Conservation (phyloP, 352 stramenopile species). For the Globisporangium abappressorium region DNA sequence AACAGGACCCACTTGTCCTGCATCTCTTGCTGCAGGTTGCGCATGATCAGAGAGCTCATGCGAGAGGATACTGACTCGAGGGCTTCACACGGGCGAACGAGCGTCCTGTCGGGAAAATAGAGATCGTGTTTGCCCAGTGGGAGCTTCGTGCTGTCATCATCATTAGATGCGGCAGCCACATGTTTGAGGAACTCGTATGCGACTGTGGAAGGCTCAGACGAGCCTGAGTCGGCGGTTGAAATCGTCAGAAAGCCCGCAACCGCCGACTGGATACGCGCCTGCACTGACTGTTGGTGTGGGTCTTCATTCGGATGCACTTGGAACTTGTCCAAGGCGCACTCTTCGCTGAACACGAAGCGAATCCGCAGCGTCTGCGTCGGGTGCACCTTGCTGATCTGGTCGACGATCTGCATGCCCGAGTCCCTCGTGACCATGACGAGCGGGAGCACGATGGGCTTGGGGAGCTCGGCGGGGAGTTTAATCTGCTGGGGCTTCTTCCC, state of each 20-base stretch:
- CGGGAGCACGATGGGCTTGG: slow-evolving; percentile 41
- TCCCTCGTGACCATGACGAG: slow-evolving; percentile 70
- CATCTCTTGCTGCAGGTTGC: slow-evolving; percentile 13
- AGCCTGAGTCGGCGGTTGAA: slow-evolving; percentile 40
- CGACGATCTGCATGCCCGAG: slow-evolving; percentile 45
- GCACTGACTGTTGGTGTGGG: slow-evolving; percentile 31
- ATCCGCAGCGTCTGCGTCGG: slow-evolving; percentile 34
- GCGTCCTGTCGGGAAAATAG: slow-evolving; percentile 24
- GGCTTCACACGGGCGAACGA: slow-evolving; percentile 37
- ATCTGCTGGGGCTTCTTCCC: slow-evolving; percentile 60
- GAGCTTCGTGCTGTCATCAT: slow-evolving; percentile 17
- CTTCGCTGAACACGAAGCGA: slow-evolving; percentile 54
- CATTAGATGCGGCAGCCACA: background rate
- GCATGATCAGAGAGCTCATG: slow-evolving; percentile 4
- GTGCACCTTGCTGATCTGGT: slow-evolving; percentile 31
- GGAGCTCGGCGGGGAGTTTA: slow-evolving; percentile 34
- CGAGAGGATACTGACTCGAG: background rate
- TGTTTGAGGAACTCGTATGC: slow-evolving; percentile 37
- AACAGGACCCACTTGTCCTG: slow-evolving; percentile 29
- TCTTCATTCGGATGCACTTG: slow-evolving; percentile 42
- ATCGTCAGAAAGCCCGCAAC: slow-evolving; percentile 54
- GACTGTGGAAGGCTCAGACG: slow-evolving; percentile 25
- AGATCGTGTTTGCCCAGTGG: slow-evolving; percentile 45
- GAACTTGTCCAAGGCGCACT: slow-evolving; percentile 44
- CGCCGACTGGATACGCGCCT: slow-evolving; percentile 36